Evolutionary conservation across 306 rosid species (phyloP).

Genomic region (Oemleria cerasiformis): DNA sequence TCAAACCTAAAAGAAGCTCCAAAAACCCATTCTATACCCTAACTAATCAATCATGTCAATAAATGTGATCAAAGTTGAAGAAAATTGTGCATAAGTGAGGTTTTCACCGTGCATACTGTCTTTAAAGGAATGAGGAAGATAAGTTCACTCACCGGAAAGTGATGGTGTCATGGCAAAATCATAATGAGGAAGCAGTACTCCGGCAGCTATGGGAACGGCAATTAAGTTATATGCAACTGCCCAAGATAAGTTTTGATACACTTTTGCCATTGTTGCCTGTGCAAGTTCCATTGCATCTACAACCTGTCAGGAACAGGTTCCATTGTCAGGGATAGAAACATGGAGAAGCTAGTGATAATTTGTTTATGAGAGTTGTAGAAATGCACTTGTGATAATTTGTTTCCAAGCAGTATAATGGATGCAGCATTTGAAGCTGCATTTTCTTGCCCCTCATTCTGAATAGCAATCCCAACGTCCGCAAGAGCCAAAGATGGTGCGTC

Average conservation of each 20-base stretch:
- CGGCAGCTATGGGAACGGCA: conserved; percentile 89
- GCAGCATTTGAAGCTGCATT: conserved; percentile 99
- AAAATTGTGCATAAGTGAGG: no score
- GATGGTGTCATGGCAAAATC: conserved; percentile 99
- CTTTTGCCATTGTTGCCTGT: conserved; percentile 88
- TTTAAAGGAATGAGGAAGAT: neutral
- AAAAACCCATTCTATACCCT: no score
- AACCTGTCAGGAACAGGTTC: conserved; percentile 47
- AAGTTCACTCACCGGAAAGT: conserved; percentile 67
- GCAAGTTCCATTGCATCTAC: conserved; percentile 89
- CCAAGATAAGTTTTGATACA: conserved; percentile 92
- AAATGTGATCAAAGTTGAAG: no score
- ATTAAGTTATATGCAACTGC: conserved; percentile 80
- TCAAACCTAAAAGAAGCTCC: no score
- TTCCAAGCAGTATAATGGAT: conserved; percentile 87
- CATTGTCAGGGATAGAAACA: conserved; percentile 7
- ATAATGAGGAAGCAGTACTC: conserved; percentile 76
- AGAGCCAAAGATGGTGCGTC: conserved; percentile 97
- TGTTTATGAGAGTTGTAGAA: conserved; percentile 16
- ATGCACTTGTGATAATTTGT: conserved; percentile 81
- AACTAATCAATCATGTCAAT: no score
- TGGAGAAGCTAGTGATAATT: conserved; percentile 8
- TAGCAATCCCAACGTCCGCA: conserved; percentile 94
- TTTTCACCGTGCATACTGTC: no score
- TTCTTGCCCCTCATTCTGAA: conserved; percentile 83